Base-by-base conservation (phyloP, 768 basidiomycete species). In the Lactifluus echinatus region DNA sequence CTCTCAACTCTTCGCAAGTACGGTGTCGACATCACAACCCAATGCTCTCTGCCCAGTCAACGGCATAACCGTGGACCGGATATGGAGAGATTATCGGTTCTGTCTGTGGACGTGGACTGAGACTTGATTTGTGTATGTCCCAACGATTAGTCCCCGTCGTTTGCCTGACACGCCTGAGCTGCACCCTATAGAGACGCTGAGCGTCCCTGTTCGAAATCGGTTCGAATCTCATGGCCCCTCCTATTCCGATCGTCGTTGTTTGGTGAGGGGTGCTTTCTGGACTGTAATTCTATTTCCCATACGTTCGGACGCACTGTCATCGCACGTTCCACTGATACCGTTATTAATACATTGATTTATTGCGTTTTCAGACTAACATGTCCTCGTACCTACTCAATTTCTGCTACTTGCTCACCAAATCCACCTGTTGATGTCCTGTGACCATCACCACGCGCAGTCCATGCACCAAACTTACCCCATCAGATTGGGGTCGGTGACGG, bases 61-160 rank as follows among this genome's bases (percentile, higher is more conserved):
- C 54, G 84, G 84, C 17, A 74, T 86, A 64, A 79, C 75, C 2
- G 81, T 87, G 49, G 83, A 86, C 67, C 80, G 77, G 57, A 71
- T 82, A 53, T 86, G 84, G 82, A 75, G 79, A 61, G 84, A 87
- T 65, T 75, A 82, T 69, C 78, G 80, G 54, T 80, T 82, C 66
- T 81, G 73, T 64, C 74, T 84, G 62, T 84, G 82, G 82, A 63
- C 55, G 62, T 84, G 82, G 82, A 63, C 55, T 19, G 62, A 63
- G 40, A 52, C 59, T 37, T 61, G 50, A 60, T 23, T 53, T 29
- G 14, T 42, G 47, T 55, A 17, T 4, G 53, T 50, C 15, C 39
- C n/a, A 24, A 14, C 29, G 5, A 44, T 55, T 17, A 29, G 7
- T n/a, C 42, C 26, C 14, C 37, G 19, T 44, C 47, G 12, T 50